Evolutionary conservation across 495 filamentous ascomycete genomes (phyloP).

Genomic region (Trichoderma parareesei): DNA sequence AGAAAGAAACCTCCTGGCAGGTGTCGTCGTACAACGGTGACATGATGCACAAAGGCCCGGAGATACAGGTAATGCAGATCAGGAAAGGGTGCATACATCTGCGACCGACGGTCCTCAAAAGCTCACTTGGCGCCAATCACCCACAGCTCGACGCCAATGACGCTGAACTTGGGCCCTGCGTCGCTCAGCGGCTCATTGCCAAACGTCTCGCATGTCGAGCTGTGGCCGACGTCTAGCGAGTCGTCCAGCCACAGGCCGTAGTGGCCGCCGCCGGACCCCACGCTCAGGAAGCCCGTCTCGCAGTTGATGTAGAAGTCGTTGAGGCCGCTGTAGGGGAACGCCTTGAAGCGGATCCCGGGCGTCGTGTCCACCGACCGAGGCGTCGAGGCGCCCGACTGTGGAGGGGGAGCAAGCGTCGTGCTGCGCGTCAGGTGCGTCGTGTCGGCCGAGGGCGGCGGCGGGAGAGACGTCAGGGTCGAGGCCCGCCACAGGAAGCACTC

Average conservation of each 20-base stretch:
- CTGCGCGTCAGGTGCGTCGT: slow-evolving; percentile 60
- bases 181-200: slow-evolving; percentile 95
- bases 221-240: slow-evolving; percentile 77
- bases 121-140: slow-evolving; percentile 47
- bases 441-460: slow-evolving; percentile 68
- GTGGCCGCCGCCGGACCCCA: slow-evolving; percentile 81
- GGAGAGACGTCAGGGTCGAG: slow-evolving; percentile 50
- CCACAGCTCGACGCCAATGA: slow-evolving; percentile 90
- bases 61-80: not conserved
- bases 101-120: not conserved
- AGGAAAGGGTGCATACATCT: not conserved
- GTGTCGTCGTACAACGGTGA: too few species aligned
- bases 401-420: slow-evolving; percentile 49
- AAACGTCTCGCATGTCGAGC: slow-evolving; percentile 76
- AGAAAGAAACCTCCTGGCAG: too few species aligned
- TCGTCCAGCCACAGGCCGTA: slow-evolving; percentile 93
- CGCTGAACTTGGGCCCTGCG: slow-evolving; percentile 85
- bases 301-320: slow-evolving; percentile 97
- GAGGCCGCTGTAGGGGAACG: slow-evolving; percentile 88
- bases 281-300: slow-evolving; percentile 72
- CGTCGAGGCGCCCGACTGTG: slow-evolving; percentile 23
- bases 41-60: not conserved
- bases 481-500: slow-evolving; percentile 98
- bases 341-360: slow-evolving; percentile 71
- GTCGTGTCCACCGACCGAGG: slow-evolving; percentile 33